Conservation (phyloP, 192 early-diverging fungal species). For the Ambispora gerdemannii region DNA sequence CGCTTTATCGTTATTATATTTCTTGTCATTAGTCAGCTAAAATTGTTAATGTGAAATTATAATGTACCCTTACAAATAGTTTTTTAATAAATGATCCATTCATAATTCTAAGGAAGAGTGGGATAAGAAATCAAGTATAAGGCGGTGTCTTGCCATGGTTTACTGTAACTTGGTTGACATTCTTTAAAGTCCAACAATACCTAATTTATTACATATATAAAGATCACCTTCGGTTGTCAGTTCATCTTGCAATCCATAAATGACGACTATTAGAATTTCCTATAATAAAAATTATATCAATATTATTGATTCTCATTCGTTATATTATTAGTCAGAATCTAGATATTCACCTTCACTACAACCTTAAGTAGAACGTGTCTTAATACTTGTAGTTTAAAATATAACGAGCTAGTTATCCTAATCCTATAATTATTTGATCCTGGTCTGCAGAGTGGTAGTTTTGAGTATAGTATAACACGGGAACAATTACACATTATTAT, state of each 20-base stretch:
- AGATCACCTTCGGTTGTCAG: constrained; percentile 87
- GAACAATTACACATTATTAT: not conserved
- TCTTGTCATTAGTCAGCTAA: no score
- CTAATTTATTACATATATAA: not conserved
- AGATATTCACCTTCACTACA: constrained; percentile 65
- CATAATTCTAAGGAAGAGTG: no score
- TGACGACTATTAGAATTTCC: constrained; percentile 85
- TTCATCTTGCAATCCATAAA: constrained; percentile 85
- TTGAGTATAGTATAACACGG: constrained; percentile 42
- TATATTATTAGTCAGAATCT: not conserved
- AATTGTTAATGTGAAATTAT: no score
- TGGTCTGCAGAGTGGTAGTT: constrained; percentile 16
- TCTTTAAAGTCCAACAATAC: constrained; percentile 84
- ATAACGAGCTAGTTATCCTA: constrained; percentile 50
- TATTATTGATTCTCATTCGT: not conserved
- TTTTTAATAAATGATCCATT: no score
- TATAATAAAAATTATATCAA: constrained; percentile 31
- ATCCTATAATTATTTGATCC: constrained; percentile 64
- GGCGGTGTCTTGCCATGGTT: no score
- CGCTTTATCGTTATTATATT: no score
- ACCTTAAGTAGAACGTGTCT: constrained; percentile 84
- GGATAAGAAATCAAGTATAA: no score
- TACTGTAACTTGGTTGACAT: constrained; percentile 96
- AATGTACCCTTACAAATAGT: no score
- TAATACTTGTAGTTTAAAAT: constrained; percentile 74